Base-by-base conservation (phyloP, 2,329 filamentous ascomycete species). In the Pyrenophora tritici-repentis region DNA sequence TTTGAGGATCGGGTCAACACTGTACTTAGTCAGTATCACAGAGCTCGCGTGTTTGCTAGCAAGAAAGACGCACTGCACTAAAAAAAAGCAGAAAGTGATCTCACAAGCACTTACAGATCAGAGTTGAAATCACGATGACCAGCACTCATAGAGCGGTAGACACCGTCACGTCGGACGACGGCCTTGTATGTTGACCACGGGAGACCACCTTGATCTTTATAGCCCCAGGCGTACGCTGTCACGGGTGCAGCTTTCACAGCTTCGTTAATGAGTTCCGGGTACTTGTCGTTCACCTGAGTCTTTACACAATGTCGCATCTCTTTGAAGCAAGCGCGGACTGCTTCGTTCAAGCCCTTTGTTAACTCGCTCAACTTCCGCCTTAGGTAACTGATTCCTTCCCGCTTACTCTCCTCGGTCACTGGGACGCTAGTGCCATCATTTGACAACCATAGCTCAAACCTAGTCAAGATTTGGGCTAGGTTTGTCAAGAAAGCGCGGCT, bases 131-230 rank as follows among this genome's bases (percentile, higher is more conserved):
- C 73, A 42, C 73, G 73, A 6, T 58, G 50, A 20, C 77, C 77
- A 26, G 68, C 62, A 12, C 47, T 43, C 4, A 50, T 33, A 42
- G 76, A 76, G 2, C 67, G 59, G 58, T 71, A 84, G 2, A 75
- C 73, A 4, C 81, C 83, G 46, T 77, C 59, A 37, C 82, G 75
- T 34, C 80, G 73, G 42, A 80, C 80, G 2, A 81, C 76, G 8
- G 84, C 84, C 65, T 79, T 82, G 58, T 86, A 86, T 0, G 83
- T 85, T 2, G 69, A 20, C 71, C 73, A 86, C 29, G 65, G 58
- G 10, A 82, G 65, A 1, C 82, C 83, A 9, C 82, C 82, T 26
- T 70, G 63, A 12, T 55, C 32, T 24, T 67, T 73, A 51, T 75
- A 59, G 6, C 74, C 72, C 76, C 77, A 77, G 13, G 53, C 53